phyloP scores from a whole-genome alignment of 2,329 filamentous ascomycete genomes.

The Pseudopithomyces maydicus region DNA sequence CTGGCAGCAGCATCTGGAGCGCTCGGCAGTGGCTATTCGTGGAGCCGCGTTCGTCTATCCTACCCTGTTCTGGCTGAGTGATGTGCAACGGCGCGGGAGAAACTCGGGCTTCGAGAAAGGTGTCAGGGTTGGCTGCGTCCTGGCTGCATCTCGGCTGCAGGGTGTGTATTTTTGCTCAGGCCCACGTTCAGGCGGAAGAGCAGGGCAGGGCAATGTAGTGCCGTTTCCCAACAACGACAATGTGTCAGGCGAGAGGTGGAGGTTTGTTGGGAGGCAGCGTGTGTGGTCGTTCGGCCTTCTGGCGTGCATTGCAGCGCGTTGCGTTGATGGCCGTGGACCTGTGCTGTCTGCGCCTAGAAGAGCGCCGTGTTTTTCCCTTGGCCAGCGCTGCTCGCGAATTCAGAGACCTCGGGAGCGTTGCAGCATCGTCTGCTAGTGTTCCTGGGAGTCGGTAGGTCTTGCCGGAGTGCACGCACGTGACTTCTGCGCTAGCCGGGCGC shows the following conservation, averaged over 20 bases:
- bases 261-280: too few relatives aligned
- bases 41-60: neutral
- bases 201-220: too few relatives aligned
- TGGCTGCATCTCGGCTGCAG: neutral
- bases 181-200: too few relatives aligned
- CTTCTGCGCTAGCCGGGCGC: neutral
- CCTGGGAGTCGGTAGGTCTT: neutral
- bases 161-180: too few relatives aligned
- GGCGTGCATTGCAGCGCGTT: neutral
- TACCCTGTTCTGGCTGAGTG: neutral
- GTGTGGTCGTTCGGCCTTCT: too few relatives aligned
- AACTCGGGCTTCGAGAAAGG: neutral
- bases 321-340: too few relatives aligned
- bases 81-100: conserved; percentile 1
- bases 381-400: too few relatives aligned
- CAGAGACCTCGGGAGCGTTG: neutral
- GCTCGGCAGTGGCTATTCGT: neutral
- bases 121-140: neutral
- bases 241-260: too few relatives aligned
- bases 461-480: neutral
- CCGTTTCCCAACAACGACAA: too few relatives aligned
- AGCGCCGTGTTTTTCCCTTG: too few relatives aligned
- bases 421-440: neutral
- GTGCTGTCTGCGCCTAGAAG: too few relatives aligned
- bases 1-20: too few relatives aligned